These are phyloP conservation scores for Trichomonas tenax DNA, from an alignment of 208 protist species.

Conservation along the genomic window DNA sequence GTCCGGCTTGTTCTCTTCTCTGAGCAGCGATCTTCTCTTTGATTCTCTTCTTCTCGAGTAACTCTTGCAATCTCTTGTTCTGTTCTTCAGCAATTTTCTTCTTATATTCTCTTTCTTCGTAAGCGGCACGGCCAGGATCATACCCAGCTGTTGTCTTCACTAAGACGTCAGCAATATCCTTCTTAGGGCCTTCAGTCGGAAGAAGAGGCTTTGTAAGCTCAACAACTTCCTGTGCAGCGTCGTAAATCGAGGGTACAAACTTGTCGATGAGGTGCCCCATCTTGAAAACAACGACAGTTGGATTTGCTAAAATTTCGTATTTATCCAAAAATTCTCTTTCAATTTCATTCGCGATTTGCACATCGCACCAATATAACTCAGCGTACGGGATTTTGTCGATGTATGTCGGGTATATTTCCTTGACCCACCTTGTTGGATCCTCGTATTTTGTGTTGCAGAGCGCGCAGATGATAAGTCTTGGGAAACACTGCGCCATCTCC, in stretches of 20 bases:
- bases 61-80: neutral
- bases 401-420: neutral
- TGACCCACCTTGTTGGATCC: neutral
- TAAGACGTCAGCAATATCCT: neutral
- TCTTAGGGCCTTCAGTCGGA: neutral
- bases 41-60: neutral
- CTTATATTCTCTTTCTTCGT: neutral
- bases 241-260: neutral
- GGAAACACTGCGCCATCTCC: neutral
- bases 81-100: neutral
- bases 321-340: neutral
- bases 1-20: neutral
- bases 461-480: neutral
- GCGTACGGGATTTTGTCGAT: neutral
- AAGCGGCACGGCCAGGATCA: neutral
- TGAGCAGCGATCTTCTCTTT: neutral
- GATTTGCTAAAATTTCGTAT: neutral
- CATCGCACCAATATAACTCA: neutral
- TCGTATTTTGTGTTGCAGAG: neutral
- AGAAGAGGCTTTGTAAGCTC: neutral
- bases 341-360: neutral
- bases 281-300: neutral
- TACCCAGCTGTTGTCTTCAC: neutral
- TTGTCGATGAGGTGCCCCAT: neutral
- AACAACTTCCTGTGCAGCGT: neutral